phyloP scores from a whole-genome alignment of 345 rosid genomes.

The Sisymbrium altissimum region DNA sequence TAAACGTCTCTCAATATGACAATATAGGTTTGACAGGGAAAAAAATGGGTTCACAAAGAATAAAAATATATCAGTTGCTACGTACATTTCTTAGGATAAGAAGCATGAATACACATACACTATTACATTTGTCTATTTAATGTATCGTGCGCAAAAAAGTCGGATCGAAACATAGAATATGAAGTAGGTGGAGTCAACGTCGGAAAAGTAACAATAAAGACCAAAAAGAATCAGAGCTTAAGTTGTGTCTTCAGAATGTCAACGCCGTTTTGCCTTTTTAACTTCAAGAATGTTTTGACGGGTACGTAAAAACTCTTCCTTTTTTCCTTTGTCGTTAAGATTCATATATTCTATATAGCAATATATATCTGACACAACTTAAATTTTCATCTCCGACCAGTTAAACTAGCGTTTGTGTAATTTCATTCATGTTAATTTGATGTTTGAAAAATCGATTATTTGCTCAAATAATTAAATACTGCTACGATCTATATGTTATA shows the following conservation, averaged over 20 bases:
- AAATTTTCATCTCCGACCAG: not conserved
- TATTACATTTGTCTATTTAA: not conserved
- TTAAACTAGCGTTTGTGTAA: not conserved
- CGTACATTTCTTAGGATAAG: no score
- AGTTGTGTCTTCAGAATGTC: conserved; percentile 23
- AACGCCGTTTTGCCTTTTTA: conserved; percentile 10
- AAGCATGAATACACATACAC: not conserved
- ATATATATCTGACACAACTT: not conserved
- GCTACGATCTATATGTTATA: not conserved
- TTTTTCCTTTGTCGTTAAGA: not conserved
- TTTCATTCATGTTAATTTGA: not conserved
- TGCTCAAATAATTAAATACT: not conserved
- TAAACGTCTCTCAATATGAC: not conserved
- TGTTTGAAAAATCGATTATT: not conserved
- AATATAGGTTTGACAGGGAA: not conserved
- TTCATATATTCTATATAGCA: not conserved
- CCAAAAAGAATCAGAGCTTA: conserved; percentile 15
- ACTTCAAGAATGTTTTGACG: conserved; percentile 14
- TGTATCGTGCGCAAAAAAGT: conserved; percentile 17
- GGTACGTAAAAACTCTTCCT: not conserved
- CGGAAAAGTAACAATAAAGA: conserved; percentile 14
- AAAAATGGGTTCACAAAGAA: not conserved
- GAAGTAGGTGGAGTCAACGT: conserved; percentile 29
- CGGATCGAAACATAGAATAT: conserved; percentile 9
- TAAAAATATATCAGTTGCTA: not conserved